Percentiles rank a stretch among this genome's conserved stretches.
Evolutionary conservation across 2,329 filamentous ascomycete species (phyloP).

Genomic region (Fusarium piperis): DNA sequence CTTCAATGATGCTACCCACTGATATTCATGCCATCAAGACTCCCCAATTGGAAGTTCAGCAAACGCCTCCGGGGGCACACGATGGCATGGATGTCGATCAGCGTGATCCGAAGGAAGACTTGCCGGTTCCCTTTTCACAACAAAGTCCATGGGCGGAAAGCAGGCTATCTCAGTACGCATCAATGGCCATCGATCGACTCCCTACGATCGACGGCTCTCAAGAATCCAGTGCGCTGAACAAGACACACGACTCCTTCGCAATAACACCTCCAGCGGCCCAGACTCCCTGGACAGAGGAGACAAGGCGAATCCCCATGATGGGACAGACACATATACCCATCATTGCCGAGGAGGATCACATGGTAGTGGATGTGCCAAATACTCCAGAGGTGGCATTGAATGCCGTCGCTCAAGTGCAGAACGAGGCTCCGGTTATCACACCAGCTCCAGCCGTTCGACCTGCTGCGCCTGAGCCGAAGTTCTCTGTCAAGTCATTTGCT

Average conservation of each 20-base stretch:
- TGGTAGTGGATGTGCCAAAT: not conserved
- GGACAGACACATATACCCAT: not conserved
- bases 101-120: not conserved
- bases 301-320: not conserved
- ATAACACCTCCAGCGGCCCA: constrained; percentile 21
- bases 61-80: not conserved
- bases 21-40: not conserved
- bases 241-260: not conserved
- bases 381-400: not conserved
- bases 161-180: constrained; percentile 35
- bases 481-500: constrained; percentile 62
- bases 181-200: constrained; percentile 1
- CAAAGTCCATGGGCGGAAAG: constrained; percentile 39
- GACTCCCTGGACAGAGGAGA: constrained; percentile 34
- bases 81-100: not conserved
- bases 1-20: not conserved
- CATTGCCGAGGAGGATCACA: not conserved
- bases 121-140: constrained; percentile 32
- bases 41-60: not conserved
- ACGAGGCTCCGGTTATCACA: not conserved
- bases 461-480: constrained; percentile 57
- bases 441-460: constrained; percentile 24
- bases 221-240: not conserved
- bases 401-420: constrained; percentile 8
- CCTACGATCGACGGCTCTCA: not conserved